phyloP scores from a whole-genome alignment of 306 rosid species.

The Hippophae tibetana region DNA sequence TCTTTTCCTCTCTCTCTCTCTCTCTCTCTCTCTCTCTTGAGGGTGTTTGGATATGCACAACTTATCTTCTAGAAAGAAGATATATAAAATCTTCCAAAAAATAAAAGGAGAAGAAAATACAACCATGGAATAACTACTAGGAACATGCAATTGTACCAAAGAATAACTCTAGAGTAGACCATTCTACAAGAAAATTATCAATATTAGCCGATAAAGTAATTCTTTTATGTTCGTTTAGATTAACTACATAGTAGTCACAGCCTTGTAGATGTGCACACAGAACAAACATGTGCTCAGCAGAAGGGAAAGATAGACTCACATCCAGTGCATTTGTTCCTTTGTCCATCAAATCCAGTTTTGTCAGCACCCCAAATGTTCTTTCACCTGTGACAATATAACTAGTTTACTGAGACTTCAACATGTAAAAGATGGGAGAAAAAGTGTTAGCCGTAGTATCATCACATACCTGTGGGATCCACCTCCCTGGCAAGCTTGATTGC shows the following conservation, averaged over 20 bases:
- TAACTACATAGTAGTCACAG: background rate
- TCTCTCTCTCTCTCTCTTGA: no score
- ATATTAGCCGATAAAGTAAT: no score
- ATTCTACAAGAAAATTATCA: background rate
- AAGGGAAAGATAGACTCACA: slow-evolving; percentile 33
- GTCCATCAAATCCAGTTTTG: slow-evolving; percentile 95
- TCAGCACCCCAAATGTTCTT: slow-evolving; percentile 85
- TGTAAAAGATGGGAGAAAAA: slow-evolving; percentile 1
- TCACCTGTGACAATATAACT: slow-evolving; percentile 43
- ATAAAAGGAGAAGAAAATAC: no score
- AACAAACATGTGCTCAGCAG: no score
- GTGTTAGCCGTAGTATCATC: background rate
- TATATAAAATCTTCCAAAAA: no score
- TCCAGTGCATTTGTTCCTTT: slow-evolving; percentile 91
- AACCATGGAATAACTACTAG: no score
- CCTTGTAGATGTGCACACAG: background rate
- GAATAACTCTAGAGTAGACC: no score
- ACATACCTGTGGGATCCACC: slow-evolving; percentile 73
- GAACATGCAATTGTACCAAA: no score
- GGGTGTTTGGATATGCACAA: no score
- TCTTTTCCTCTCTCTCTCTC: background rate
- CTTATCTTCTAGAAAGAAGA: no score
- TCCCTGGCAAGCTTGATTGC: slow-evolving; percentile 84
- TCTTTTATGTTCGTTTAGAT: no score
- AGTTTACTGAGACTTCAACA: slow-evolving; percentile 1